Evolutionary conservation across 768 basidiomycete genomes (phyloP).

Genomic region (Tylopilus cervinicoccineus): DNA sequence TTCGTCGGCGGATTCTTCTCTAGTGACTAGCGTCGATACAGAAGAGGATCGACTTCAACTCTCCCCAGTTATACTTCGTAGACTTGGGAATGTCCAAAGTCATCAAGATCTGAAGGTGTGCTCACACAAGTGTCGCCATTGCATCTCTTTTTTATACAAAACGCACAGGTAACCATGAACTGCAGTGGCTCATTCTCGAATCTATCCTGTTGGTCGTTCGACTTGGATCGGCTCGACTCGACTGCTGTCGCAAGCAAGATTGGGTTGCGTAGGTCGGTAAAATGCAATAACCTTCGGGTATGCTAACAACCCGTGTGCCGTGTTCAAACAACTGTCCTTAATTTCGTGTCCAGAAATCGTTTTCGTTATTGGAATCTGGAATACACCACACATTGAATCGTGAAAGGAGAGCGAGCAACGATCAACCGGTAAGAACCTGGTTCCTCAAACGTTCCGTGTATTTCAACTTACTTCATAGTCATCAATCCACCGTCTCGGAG

Average conservation of each 20-base stretch:
- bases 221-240: background rate
- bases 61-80: background rate
- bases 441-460: background rate
- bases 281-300: constrained; percentile 14
- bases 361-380: background rate
- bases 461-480: background rate
- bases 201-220: constrained; percentile 1
- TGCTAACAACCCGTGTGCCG: background rate
- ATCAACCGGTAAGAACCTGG: background rate
- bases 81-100: constrained; percentile 6
- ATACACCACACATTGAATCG: background rate
- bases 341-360: background rate
- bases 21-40: constrained; percentile 1
- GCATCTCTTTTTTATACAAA: background rate
- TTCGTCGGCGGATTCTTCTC: constrained; percentile 8
- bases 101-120: background rate
- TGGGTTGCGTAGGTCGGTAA: constrained; percentile 4
- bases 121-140: background rate
- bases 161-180: background rate
- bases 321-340: background rate
- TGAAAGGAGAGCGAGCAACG: background rate
- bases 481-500: background rate
- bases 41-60: background rate
- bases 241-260: background rate
- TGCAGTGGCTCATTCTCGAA: constrained; percentile 1